Evolutionary conservation across 2,329 filamentous ascomycete species (phyloP), one percentile per base, ranked within the genome.

Genomic region (Neofusicoccum cordaticola): DNA sequence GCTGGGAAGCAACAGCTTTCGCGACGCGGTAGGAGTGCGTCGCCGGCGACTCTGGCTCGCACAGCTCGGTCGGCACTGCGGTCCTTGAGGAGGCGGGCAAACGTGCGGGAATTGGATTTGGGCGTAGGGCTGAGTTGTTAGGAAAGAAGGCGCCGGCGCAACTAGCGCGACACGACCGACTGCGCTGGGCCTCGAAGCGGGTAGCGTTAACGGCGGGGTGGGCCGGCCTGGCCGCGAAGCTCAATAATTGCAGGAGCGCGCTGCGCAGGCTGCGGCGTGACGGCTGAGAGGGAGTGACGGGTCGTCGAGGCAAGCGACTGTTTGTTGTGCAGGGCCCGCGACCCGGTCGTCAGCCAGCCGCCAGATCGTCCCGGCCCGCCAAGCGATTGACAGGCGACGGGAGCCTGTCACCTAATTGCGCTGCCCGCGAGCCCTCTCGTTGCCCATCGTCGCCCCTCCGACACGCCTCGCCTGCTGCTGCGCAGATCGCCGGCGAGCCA

Each of bases 61-160:
- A 15, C 57, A 61, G 57, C 45, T 41, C 58, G 58, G 58, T 39
- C 58, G 58, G 13, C 45, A 50, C 58, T 13, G 44, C 22, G 58
- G 58, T 45, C 44, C 58, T 39, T 19, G 56, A 47, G 56, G 56
- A 37, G 31, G 53, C 17, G 41, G 31, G 22, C 19, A 37, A 60
- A 42, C 27, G 56, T 27, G 42, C 56, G 56, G 31, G 56, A 58
- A 34, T 31, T 31, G 37, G 37, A 39, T 11, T 60, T 45, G 42
- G 27, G 41, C n/a, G 22, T 64, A 64, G 52, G 62, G 62, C 62
- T 64, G 62, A 64, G 62, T 27, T 41, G 27, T 45, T 58, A 58
- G 52, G 44, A 50, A 64, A 53, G 61, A 41, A 37, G 50, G 47
- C 51, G 47, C 50, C 56, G 45, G 61, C 56, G 27, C 50, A 50